phyloP scores from a whole-genome alignment of 2,329 filamentous ascomycete species.

The Nemania bipapillata region DNA sequence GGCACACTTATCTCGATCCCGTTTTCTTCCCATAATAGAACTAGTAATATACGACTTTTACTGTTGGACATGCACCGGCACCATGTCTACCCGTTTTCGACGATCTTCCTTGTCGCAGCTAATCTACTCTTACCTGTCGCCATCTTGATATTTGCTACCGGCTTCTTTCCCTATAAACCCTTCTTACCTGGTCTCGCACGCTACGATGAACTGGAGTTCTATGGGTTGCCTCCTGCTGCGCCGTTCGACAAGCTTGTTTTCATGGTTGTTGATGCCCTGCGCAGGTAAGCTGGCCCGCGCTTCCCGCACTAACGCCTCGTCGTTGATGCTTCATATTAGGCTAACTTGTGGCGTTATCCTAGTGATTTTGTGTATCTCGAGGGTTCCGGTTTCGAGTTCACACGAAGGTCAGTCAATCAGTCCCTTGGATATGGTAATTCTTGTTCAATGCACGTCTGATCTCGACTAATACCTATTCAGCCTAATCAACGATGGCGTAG shows the following conservation, averaged over 20 bases:
- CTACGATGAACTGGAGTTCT: conserved; percentile 66
- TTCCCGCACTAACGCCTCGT: neutral
- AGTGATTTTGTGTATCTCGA: conserved; percentile 93
- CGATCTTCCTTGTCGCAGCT: conserved; percentile 68
- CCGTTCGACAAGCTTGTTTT: conserved; percentile 92
- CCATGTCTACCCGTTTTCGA: conserved; percentile 47
- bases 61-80: conserved; percentile 47
- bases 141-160: conserved; percentile 80
- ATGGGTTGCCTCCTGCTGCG: conserved; percentile 68
- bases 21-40: conserved; percentile 22
- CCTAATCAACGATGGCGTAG: conserved; percentile 82
- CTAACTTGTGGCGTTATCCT: conserved; percentile 29
- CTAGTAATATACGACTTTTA: neutral
- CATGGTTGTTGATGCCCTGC: conserved; percentile 96
- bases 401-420: conserved; percentile 74
- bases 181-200: conserved; percentile 85
- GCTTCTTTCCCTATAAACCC: conserved; percentile 98
- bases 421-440: neutral
- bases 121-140: conserved; percentile 82
- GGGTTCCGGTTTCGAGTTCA: conserved; percentile 84
- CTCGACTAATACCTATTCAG: conserved; percentile 57
- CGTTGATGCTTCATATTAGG: neutral
- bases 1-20: neutral
- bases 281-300: conserved; percentile 69
- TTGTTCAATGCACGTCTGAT: conserved; percentile 12